Evolutionary conservation across 257 asterid genomes (phyloP), one percentile per base, ranked within the genome.

Genomic region (Jaltomata sinuosa): DNA sequence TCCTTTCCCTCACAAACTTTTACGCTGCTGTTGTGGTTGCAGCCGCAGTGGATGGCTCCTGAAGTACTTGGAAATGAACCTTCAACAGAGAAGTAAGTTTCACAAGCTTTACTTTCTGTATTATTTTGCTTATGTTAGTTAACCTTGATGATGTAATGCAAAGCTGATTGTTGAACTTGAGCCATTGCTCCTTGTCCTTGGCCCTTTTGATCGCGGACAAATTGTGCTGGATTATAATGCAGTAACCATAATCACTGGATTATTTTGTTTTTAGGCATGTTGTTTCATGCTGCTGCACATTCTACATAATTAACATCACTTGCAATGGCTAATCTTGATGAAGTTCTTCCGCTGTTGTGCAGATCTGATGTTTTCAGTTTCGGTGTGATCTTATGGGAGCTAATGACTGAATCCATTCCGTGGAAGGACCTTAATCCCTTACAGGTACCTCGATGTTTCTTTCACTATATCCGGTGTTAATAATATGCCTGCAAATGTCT

Each of bases 21-120:
- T 53, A 64, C 57, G 49, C 36, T 47, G 65, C 65, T 50, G 36
- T 87, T 54, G 7, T 25, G 45, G 53, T 64, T 53, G 88, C 94
- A 94, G 98, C 94, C 97, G 40, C 94, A 92, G 86, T 94, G 97
- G 96, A 94, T 94, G 97, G 98, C 98, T 82, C 98, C 98, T 68
- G 98, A 94, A 93, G 94, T 93, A 57, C 96, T 94, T 40, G 91
- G 97, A 25, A 93, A 89, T 53, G 98, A 94, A 82, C 94, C 87
- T 74, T 93, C 94, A 77, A 93, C 94, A 22, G 98, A 94, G 88
- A 94, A 92, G 98, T 94, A 91, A 90, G 81, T 34, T 83, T 83
- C 47, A 31, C 18, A 76, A 38, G 84, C 80, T 12, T 21, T 67
- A n/a, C 38, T 36, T 78, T 84, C 32, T 27, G 32, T 36, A 55